Percentiles rank a stretch among this genome's conserved stretches.
Evolutionary conservation across 2,329 filamentous ascomycete species (phyloP).

Genomic region (Lecanoromycetidae sp.): DNA sequence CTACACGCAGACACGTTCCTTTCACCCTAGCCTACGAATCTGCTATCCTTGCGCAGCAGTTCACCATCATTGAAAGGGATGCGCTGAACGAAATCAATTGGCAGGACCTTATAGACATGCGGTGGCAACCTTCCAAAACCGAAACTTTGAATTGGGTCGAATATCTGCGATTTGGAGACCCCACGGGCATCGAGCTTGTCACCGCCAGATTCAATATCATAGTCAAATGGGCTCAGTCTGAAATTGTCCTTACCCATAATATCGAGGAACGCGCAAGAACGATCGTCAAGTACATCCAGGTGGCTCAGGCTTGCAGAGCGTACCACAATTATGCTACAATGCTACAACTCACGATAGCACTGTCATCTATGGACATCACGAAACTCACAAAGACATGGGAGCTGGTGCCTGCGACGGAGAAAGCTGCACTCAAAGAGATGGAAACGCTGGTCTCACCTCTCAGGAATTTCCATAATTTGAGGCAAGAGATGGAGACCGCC

Average conservation of each 20-base stretch:
- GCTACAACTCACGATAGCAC: slow-evolving; percentile 51
- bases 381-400: slow-evolving; percentile 48
- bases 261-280: slow-evolving; percentile 47
- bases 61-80: slow-evolving; percentile 54
- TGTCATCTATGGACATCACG: slow-evolving; percentile 47
- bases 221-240: slow-evolving; percentile 54
- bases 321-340: slow-evolving; percentile 55
- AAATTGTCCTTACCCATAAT: slow-evolving; percentile 47
- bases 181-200: slow-evolving; percentile 50
- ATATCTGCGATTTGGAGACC: slow-evolving; percentile 43
- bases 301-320: slow-evolving; percentile 45
- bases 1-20: slow-evolving; percentile 39
- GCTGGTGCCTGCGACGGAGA: slow-evolving; percentile 42
- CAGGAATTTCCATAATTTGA: slow-evolving; percentile 51
- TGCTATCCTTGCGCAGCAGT: slow-evolving; percentile 48
- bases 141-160: slow-evolving; percentile 48
- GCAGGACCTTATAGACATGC: slow-evolving; percentile 53
- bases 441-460: slow-evolving; percentile 50
- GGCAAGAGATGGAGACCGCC: slow-evolving; percentile 51
- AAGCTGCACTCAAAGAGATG: slow-evolving; percentile 44
- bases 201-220: slow-evolving; percentile 56
- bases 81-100: slow-evolving; percentile 55
- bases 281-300: slow-evolving; percentile 52
- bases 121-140: slow-evolving; percentile 45
- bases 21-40: slow-evolving; percentile 54